Evolutionary conservation across 2,329 filamentous ascomycete genomes (phyloP).

Genomic region (Diaporthe caulivora): DNA sequence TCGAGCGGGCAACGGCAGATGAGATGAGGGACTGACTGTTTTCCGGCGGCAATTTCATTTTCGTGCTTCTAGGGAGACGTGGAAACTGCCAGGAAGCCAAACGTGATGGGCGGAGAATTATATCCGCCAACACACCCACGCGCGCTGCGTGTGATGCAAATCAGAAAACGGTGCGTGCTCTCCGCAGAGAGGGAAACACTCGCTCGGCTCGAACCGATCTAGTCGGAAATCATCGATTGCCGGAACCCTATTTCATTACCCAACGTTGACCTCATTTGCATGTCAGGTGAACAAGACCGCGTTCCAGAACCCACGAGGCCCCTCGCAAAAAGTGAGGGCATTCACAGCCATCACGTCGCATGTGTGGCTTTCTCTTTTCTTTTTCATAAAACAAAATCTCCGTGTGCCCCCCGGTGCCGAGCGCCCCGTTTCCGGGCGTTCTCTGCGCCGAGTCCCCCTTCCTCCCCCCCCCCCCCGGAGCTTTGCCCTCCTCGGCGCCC

Average conservation of each 20-base stretch:
- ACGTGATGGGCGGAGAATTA: neutral
- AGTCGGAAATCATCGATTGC: neutral
- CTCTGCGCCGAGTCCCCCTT: neutral
- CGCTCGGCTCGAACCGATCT: constrained; percentile 20
- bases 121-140: constrained; percentile 5
- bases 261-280: neutral
- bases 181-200: neutral
- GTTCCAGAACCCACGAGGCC: neutral
- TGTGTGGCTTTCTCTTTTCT: too few relatives aligned
- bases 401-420: too few relatives aligned
- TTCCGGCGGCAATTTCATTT: too few relatives aligned
- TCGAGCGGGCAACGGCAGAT: neutral
- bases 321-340: neutral
- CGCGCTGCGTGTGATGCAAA: neutral
- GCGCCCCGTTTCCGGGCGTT: neutral
- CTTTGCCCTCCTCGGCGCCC: neutral
- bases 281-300: neutral
- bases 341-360: neutral
- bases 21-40: too few relatives aligned
- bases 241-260: neutral
- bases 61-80: too few relatives aligned
- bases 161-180: neutral
- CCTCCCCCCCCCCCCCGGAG: neutral
- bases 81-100: too few relatives aligned
- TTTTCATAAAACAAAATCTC: neutral